phyloP scores from a whole-genome alignment of 257 asterid genomes.

The Rhazya stricta region DNA sequence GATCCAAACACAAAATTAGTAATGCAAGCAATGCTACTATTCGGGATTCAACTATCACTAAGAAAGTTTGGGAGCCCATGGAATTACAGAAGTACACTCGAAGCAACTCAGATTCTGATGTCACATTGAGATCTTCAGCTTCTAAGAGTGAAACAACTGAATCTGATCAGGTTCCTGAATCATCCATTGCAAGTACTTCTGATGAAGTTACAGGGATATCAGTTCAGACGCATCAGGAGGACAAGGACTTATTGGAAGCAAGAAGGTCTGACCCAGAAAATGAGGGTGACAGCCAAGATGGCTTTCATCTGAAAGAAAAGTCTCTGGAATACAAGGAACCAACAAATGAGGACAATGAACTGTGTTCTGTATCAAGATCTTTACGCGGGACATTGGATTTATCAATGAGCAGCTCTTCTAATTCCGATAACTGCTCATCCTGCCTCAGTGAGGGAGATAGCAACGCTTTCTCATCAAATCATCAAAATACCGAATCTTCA shows the following conservation, averaged over 20 bases:
- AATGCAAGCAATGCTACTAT: constrained; percentile 34
- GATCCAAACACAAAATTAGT: constrained; percentile 51
- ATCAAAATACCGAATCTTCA: constrained; percentile 63
- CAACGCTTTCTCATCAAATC: constrained; percentile 50
- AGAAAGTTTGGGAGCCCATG: constrained; percentile 97
- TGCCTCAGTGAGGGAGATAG: constrained; percentile 89
- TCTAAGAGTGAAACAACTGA: constrained; percentile 47
- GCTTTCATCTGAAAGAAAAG: constrained; percentile 26
- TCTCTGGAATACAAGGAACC: constrained; percentile 35
- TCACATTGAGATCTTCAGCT: constrained; percentile 52
- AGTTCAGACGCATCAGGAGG: constrained; percentile 33
- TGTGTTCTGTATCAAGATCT: constrained; percentile 24
- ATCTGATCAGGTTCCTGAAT: constrained; percentile 46
- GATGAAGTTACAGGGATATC: constrained; percentile 39
- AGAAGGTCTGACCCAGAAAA: constrained; percentile 25
- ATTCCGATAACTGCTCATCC: constrained; percentile 78
- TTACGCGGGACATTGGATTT: constrained; percentile 28
- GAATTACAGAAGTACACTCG: constrained; percentile 62
- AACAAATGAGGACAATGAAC: constrained; percentile 40
- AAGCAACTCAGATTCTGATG: constrained; percentile 66
- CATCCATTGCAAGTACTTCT: constrained; percentile 42
- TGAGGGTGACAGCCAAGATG: constrained; percentile 22
- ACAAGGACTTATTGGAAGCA: constrained; percentile 26
- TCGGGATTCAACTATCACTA: constrained; percentile 34
- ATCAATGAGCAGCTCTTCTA: constrained; percentile 49